Conservation (phyloP, 257 asterid species). For the Henckelia pumila region DNA sequence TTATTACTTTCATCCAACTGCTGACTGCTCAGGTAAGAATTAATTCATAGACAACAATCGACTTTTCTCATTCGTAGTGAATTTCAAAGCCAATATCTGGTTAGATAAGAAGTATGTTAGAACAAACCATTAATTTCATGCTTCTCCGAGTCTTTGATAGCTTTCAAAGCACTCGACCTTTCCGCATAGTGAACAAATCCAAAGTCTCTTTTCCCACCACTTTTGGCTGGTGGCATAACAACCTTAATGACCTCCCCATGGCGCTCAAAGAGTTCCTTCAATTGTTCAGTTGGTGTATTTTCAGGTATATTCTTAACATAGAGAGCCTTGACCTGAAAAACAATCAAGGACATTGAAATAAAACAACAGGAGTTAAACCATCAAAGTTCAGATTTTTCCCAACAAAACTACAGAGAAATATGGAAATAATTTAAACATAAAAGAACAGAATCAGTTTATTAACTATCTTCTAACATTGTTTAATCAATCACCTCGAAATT, state of each 20-base stretch:
- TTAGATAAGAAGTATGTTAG: slow-evolving; percentile 12
- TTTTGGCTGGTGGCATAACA: slow-evolving; percentile 94
- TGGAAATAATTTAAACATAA: background rate
- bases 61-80: background rate
- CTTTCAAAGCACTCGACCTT: slow-evolving; percentile 88
- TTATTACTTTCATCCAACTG: background rate
- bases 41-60: background rate
- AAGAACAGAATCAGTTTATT: background rate
- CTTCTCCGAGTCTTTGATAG: slow-evolving; percentile 76
- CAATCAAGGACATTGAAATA: slow-evolving; percentile 5
- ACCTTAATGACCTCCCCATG: slow-evolving; percentile 94
- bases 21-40: background rate
- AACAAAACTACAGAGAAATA: slow-evolving; percentile 8
- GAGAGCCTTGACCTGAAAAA: slow-evolving; percentile 88
- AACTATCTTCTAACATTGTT: background rate
- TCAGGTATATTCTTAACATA: slow-evolving; percentile 92
- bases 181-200: slow-evolving; percentile 91
- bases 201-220: slow-evolving; percentile 89
- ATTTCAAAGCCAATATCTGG: background rate
- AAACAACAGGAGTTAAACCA: slow-evolving; percentile 20
- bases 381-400: slow-evolving; percentile 11
- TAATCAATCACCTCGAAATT: background rate
- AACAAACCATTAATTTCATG: slow-evolving; percentile 77
- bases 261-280: slow-evolving; percentile 75
- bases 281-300: slow-evolving; percentile 67